Evolutionary conservation across 2,329 filamentous ascomycete genomes (phyloP), one percentile per base, ranked within the genome.

Genomic region (Penicillium decumbens): DNA sequence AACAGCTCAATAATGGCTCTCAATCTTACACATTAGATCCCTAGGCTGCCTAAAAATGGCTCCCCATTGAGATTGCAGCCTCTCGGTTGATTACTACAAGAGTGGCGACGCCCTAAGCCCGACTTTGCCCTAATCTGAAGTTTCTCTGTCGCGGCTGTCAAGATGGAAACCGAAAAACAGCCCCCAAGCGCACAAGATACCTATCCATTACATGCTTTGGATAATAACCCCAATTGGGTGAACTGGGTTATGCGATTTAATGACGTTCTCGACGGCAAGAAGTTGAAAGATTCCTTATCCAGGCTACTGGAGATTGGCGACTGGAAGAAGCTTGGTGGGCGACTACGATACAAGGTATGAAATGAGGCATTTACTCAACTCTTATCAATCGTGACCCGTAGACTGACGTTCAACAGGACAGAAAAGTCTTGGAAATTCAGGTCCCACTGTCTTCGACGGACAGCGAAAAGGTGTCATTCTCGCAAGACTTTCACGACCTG

Each of bases 261-360:
- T 50, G 71, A 75, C 49, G 72, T 77, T 1, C 66, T 79, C 3
- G 75, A 79, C 47, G 54, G 67, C 0, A 55, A 70, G 0, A 73
- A 64, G 39, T 63, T 79, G 1, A 60, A 63, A 1, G 45, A 38
- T 4, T 58, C 73, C 0, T 59, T 79, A 1, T 58, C 62, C 8
- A 59, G 54, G 12, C 58, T 79, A 12, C 53, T 78, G 6, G 64
- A 72, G 10, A 70, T 67, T 6, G 72, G 70, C 1, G 72, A 72
- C 29, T 79, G 76, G 77, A 67, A 66, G 25, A 75, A 75, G 50
- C 54, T 79, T 1, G 75, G 74, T 0, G 77, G 74, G 5, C 67
- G 76, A 4, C 53, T 78, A 25, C 63, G 74, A 27, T 45, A 63
- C 32, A 75, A 71, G 51, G 75, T 75, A 63, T 8, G 12, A 4